Conservation (phyloP, 163 green algal genomes). For the Picocystis sp. region DNA sequence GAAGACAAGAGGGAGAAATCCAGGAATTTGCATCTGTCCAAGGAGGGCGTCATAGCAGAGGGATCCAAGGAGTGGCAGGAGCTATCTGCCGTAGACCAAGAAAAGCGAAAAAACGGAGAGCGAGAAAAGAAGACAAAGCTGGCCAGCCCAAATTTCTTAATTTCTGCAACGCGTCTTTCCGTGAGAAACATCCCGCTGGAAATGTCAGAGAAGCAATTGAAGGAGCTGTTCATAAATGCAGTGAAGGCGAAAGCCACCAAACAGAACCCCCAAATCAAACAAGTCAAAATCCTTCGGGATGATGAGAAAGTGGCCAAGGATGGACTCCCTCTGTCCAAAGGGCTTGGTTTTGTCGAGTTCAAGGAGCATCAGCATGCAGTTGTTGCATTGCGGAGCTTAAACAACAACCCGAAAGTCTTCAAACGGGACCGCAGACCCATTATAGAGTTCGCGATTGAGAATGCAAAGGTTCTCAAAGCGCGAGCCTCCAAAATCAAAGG, state of each 20-base stretch:
- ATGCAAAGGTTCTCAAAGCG: constrained; percentile 31
- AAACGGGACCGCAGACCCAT: constrained; percentile 51
- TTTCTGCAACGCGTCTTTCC: constrained; percentile 59
- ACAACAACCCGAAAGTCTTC: constrained; percentile 83
- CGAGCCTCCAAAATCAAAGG: background rate
- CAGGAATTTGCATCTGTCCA: constrained; percentile 14
- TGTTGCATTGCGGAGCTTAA: constrained; percentile 75
- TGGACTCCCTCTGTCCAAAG: constrained; percentile 11
- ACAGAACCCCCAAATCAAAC: constrained; percentile 53
- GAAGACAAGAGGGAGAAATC: background rate
- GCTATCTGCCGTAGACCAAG: constrained; percentile 50
- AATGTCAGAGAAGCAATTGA: constrained; percentile 52
- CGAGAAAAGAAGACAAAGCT: constrained; percentile 73
- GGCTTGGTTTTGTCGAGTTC: constrained; percentile 92
- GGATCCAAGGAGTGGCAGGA: constrained; percentile 47
- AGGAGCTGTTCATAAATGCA: constrained; percentile 39
- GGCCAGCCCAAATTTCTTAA: constrained; percentile 75
- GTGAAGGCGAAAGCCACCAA: constrained; percentile 61
- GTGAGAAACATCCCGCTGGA: constrained; percentile 71
- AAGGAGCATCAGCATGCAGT: constrained; percentile 71
- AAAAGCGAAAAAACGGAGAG: constrained; percentile 43
- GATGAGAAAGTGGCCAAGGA: constrained; percentile 15
- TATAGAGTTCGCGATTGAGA: constrained; percentile 91
- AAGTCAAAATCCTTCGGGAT: constrained; percentile 67
- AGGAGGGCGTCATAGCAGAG: constrained; percentile 67